A percentile compares a stretch with the other conserved stretches of the same genome.
These are phyloP conservation scores for Ophiostoma himal-ulmi DNA, from an alignment of 2,329 filamentous ascomycete genomes.

Conservation along the genomic window DNA sequence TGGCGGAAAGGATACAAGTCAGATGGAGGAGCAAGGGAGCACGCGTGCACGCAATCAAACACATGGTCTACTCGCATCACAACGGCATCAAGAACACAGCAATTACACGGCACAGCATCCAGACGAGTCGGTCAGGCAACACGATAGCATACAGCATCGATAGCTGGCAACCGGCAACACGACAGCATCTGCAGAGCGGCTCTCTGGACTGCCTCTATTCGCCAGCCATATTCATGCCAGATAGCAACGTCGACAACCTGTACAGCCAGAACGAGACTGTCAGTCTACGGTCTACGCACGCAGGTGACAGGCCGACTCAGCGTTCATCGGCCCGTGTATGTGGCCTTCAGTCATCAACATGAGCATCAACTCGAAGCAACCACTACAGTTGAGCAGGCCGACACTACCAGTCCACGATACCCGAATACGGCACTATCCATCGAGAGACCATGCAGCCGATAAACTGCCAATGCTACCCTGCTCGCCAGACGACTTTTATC, in stretches of 20 bases:
- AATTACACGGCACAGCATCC: neutral
- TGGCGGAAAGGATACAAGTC: neutral
- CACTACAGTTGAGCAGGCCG: too few species aligned
- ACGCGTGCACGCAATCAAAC: neutral
- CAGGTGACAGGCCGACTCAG: neutral
- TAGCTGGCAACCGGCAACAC: neutral
- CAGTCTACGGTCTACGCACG: neutral
- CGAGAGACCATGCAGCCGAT: neutral
- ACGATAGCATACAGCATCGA: neutral
- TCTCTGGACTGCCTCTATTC: neutral
- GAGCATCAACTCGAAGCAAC: too few species aligned
- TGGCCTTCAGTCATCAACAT: neutral
- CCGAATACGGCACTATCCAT: neutral
- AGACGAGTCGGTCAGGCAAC: neutral
- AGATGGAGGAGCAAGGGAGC: slow-evolving; percentile 10
- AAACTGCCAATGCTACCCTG: neutral
- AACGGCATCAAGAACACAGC: neutral
- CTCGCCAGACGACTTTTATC: neutral
- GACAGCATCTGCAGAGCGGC: neutral
- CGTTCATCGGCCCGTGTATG: too few species aligned
- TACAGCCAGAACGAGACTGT: neutral
- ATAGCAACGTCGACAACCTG: neutral
- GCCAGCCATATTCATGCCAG: neutral
- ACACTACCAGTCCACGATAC: neutral
- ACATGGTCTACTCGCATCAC: slow-evolving; percentile 9